These are phyloP conservation scores for Exophiala viscosa DNA, from an alignment of 2,329 filamentous ascomycete genomes.

Conservation along the genomic window DNA sequence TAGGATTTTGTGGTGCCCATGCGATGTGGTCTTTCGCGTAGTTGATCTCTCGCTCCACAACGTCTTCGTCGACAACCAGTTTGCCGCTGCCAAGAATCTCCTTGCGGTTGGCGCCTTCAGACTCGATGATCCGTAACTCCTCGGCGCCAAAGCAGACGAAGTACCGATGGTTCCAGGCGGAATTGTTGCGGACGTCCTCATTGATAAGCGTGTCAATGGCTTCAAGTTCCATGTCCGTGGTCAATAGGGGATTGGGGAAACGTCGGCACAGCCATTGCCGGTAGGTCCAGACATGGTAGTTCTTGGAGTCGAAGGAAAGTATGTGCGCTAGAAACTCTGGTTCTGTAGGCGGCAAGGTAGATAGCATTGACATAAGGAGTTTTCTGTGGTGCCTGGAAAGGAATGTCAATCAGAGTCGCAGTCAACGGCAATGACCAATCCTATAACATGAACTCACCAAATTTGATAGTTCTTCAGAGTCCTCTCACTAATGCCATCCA, in stretches of 20 bases:
- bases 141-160: constrained; percentile 74
- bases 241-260: constrained; percentile 39
- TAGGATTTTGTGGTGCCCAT: constrained; percentile 87
- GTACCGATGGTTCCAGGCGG: constrained; percentile 95
- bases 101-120: constrained; percentile 25
- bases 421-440: neutral
- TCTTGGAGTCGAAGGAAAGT: constrained; percentile 84
- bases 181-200: constrained; percentile 88
- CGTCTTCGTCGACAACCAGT: constrained; percentile 53
- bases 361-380: constrained; percentile 53
- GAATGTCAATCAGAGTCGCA: constrained; percentile 48
- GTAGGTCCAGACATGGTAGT: constrained; percentile 99
- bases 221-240: constrained; percentile 57
- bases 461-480: constrained; percentile 99
- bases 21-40: constrained; percentile 71
- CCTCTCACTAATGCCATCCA: constrained; percentile 75
- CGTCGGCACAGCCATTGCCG: constrained; percentile 71
- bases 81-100: constrained; percentile 12
- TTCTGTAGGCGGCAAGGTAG: constrained; percentile 63
- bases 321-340: constrained; percentile 72
- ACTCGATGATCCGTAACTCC: constrained; percentile 40
- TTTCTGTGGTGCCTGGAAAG: constrained; percentile 61
- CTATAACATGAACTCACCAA: constrained; percentile 58
- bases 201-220: constrained; percentile 70
- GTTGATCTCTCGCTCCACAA: constrained; percentile 70